These are phyloP conservation scores for Nicotiana obtusifolia DNA, from an alignment of 257 asterid genomes.

Conservation along the genomic window DNA sequence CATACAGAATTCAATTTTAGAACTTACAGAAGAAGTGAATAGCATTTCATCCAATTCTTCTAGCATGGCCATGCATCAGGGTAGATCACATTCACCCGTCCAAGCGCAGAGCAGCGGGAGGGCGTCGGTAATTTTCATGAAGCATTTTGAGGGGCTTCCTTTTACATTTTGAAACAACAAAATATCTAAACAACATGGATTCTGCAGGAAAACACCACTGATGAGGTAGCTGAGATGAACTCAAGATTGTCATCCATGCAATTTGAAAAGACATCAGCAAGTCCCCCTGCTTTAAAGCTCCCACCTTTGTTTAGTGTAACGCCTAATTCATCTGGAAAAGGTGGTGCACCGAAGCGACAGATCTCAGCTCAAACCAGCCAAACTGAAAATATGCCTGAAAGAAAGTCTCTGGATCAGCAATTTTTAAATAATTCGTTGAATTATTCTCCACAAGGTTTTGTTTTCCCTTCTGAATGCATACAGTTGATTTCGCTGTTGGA, in stretches of 20 bases:
- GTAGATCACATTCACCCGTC: constrained; percentile 62
- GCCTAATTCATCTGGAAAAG: constrained; percentile 80
- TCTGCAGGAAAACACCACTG: constrained; percentile 60
- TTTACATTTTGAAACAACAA: neutral
- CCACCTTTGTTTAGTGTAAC: constrained; percentile 92
- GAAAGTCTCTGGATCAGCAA: constrained; percentile 45
- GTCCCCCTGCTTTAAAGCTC: constrained; percentile 81
- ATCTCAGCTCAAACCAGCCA: constrained; percentile 44
- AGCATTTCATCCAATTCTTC: constrained; percentile 63
- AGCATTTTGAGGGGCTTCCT: neutral
- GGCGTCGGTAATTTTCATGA: constrained; percentile 42
- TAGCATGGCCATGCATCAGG: constrained; percentile 38
- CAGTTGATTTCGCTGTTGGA: constrained; percentile 4
- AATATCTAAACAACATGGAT: neutral
- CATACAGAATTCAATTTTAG: constrained; percentile 79
- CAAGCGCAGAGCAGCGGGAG: constrained; percentile 77
- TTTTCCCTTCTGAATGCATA: constrained; percentile 16
- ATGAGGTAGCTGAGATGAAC: constrained; percentile 64
- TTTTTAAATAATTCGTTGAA: constrained; percentile 35
- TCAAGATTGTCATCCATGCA: constrained; percentile 76
- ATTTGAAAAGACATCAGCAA: constrained; percentile 69
- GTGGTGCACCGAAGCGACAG: constrained; percentile 70
- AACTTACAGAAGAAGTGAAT: constrained; percentile 83
- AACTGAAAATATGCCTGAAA: constrained; percentile 45
- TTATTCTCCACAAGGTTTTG: constrained; percentile 54